A percentile compares a stretch with the other conserved stretches of the same genome.
Conservation (phyloP, 306 rosid species). For the Corylus americana region DNA sequence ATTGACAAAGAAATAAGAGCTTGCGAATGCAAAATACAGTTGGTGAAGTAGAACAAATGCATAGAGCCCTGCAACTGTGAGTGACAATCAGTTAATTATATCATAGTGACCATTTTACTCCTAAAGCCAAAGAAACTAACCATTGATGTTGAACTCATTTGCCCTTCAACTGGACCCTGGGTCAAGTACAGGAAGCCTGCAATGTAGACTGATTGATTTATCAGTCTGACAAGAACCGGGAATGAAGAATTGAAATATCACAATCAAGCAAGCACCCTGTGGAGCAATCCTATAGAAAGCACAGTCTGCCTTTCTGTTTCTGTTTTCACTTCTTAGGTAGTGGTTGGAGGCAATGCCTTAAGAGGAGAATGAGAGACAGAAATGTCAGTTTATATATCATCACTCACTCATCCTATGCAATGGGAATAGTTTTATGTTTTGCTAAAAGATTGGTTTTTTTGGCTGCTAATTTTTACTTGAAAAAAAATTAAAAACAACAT, state of each 20-base stretch:
- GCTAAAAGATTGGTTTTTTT: not conserved
- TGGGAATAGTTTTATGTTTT: not conserved
- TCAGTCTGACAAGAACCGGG: conserved; percentile 84
- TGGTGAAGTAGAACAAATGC: not conserved
- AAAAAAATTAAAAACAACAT: not conserved
- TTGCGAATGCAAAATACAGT: not conserved
- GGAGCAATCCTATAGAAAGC: conserved; percentile 92
- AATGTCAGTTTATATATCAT: not conserved
- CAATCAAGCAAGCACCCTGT: conserved; percentile 79
- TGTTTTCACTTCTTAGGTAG: not conserved
- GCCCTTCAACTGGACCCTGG: conserved; percentile 59
- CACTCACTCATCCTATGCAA: not conserved
- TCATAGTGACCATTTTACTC: not conserved
- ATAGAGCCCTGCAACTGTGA: not conserved
- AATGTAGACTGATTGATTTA: conserved; percentile 91
- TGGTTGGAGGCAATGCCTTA: not conserved
- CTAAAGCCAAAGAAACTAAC: not conserved
- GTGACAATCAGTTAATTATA: not conserved
- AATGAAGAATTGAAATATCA: conserved; percentile 54
- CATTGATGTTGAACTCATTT: conserved; percentile 5
- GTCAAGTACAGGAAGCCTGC: conserved; percentile 87
- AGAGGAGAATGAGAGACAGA: not conserved
- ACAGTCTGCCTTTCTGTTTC: conserved; percentile 43
- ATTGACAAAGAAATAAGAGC: not conserved
- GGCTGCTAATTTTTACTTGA: not conserved